Evolutionary conservation across 257 asterid species (phyloP).

Genomic region (Striga asiatica): DNA sequence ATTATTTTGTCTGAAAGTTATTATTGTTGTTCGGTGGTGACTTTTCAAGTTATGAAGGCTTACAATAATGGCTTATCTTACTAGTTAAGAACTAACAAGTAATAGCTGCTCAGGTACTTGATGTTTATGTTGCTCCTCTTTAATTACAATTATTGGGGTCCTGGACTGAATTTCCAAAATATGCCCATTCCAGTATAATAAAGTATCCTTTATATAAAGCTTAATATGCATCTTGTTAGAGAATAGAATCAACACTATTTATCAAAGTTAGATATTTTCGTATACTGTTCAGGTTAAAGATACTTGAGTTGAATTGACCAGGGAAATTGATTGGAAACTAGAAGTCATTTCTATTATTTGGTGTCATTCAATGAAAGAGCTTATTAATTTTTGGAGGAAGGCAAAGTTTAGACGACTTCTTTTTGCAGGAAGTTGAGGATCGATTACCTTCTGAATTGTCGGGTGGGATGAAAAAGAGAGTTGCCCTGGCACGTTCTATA

Average conservation of each 20-base stretch:
- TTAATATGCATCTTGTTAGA: background rate
- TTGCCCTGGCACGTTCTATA: conserved; percentile 95
- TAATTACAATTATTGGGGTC: too few species aligned
- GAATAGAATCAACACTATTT: background rate
- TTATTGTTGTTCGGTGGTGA: background rate
- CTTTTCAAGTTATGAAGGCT: background rate
- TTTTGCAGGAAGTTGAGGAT: conserved; percentile 82
- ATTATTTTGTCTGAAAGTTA: background rate
- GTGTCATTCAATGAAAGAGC: conserved; percentile 10
- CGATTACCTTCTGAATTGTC: conserved; percentile 94
- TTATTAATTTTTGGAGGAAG: conserved; percentile 1
- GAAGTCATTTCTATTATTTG: conserved; percentile 7
- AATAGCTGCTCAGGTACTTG: background rate
- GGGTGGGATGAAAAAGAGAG: conserved; percentile 99
- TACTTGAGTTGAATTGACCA: conserved; percentile 1
- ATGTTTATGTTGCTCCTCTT: conserved; percentile 4
- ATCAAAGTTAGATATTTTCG: background rate
- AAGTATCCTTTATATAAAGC: background rate
- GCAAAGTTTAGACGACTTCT: conserved; percentile 11
- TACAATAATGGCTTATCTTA: background rate
- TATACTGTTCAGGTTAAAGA: background rate
- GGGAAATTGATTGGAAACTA: background rate
- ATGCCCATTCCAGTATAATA: background rate
- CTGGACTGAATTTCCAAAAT: too few species aligned
- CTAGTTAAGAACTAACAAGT: background rate